Conservation (phyloP, 257 asterid genomes). For the Nyctanthes arbortristis region DNA sequence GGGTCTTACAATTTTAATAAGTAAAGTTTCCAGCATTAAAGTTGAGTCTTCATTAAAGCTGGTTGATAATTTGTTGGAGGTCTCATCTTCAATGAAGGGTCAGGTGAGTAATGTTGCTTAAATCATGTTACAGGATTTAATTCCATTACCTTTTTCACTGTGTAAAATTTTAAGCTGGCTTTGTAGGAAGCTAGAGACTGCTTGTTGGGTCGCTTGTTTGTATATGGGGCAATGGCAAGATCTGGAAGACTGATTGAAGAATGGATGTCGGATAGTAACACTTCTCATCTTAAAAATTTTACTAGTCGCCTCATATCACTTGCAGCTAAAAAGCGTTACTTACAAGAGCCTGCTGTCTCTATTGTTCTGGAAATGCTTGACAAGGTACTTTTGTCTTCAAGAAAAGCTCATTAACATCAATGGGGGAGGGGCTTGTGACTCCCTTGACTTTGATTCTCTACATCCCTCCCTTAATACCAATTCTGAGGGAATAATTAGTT, state of each 20-base stretch:
- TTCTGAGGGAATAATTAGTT: neutral
- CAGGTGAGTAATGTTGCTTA: no score
- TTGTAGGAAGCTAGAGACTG: slow-evolving; percentile 82
- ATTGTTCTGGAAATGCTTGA: slow-evolving; percentile 76
- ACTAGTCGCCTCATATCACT: slow-evolving; percentile 59
- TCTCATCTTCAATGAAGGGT: no score
- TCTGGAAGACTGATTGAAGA: slow-evolving; percentile 83
- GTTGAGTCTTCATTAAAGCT: no score
- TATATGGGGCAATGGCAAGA: slow-evolving; percentile 94
- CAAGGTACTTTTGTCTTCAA: slow-evolving; percentile 48
- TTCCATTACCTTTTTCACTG: slow-evolving; percentile 9
- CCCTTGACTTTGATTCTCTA: neutral
- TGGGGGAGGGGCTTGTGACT: neutral
- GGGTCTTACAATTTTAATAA: slow-evolving; percentile 72
- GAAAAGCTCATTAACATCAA: neutral
- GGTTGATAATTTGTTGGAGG: no score
- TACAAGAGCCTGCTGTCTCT: slow-evolving; percentile 88
- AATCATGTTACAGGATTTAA: slow-evolving; percentile 6
- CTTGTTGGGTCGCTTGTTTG: slow-evolving; percentile 87
- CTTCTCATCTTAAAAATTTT: slow-evolving; percentile 65
- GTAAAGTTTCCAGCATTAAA: slow-evolving; percentile 42
- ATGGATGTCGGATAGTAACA: slow-evolving; percentile 47
- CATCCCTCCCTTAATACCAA: no score
- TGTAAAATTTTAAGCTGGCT: slow-evolving; percentile 26
- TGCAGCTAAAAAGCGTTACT: slow-evolving; percentile 81